These are phyloP conservation scores for Aspergillus bertholletiae DNA, from an alignment of 495 filamentous ascomycete genomes.

Conservation along the genomic window DNA sequence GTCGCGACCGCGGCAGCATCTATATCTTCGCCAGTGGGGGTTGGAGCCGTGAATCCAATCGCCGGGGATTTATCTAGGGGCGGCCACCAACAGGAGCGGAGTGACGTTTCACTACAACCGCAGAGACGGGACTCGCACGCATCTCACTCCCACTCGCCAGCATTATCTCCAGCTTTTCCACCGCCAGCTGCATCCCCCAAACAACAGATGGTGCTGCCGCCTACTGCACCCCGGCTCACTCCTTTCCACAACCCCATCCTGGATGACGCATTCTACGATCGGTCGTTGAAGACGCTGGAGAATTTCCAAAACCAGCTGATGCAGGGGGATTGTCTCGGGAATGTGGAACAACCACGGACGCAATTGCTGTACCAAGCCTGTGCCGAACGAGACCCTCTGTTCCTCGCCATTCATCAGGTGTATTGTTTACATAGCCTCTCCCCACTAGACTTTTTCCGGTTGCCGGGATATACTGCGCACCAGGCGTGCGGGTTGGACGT, in stretches of 20 bases:
- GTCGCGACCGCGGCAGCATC: neutral
- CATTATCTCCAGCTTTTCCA: neutral
- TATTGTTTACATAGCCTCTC: conserved; percentile 51
- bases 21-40: neutral
- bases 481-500: conserved; percentile 25
- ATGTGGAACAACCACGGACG: conserved; percentile 50
- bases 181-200: neutral
- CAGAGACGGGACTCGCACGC: neutral
- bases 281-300: conserved; percentile 9
- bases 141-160: neutral
- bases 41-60: neutral
- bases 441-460: conserved; percentile 12
- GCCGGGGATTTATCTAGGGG: neutral
- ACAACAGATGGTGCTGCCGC: neutral
- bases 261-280: conserved; percentile 15
- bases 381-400: conserved; percentile 52
- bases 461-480: conserved; percentile 11
- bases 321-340: conserved; percentile 12
- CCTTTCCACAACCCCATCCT: neutral
- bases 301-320: conserved; percentile 2
- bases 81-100: neutral
- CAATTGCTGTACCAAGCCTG: conserved; percentile 57
- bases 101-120: neutral
- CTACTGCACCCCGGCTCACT: neutral
- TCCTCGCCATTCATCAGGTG: conserved; percentile 64